Evolutionary conservation across 75 land plant genomes (phyloP).

Genomic region (Sequoiadendron giganteum): DNA sequence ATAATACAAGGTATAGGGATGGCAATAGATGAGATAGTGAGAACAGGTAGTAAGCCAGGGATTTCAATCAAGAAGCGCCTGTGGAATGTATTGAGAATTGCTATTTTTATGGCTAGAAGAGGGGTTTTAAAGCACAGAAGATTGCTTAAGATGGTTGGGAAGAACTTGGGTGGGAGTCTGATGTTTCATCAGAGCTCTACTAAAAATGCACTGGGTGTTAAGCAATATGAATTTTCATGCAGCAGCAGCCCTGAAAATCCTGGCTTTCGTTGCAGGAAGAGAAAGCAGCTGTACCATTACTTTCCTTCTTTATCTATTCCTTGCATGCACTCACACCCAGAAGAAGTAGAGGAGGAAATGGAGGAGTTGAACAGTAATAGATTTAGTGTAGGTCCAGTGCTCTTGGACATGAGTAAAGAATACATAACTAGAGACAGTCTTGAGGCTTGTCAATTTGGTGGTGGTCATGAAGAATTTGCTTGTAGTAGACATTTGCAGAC

Average conservation of each 20-base stretch:
- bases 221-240: slow-evolving; percentile 4
- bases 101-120: not conserved
- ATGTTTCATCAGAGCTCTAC: not conserved
- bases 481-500: not conserved
- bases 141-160: not conserved
- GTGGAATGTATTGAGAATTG: not conserved
- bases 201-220: not conserved
- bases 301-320: not conserved
- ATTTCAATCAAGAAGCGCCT: not conserved
- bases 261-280: not conserved
- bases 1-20: not conserved
- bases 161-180: not conserved
- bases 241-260: slow-evolving; percentile 8
- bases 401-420: not conserved
- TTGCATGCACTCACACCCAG: not conserved
- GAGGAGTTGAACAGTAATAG: not conserved
- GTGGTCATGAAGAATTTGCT: not conserved
- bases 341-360: not conserved
- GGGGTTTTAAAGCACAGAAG: slow-evolving; percentile 1
- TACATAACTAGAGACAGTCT: not conserved
- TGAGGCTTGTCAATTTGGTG: not conserved
- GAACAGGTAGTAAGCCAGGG: not conserved
- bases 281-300: not conserved
- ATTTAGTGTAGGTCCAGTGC: not conserved
- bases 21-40: not conserved